phyloP scores from a whole-genome alignment of 2,329 filamentous ascomycete genomes.

The Curvularia verruculosa region DNA sequence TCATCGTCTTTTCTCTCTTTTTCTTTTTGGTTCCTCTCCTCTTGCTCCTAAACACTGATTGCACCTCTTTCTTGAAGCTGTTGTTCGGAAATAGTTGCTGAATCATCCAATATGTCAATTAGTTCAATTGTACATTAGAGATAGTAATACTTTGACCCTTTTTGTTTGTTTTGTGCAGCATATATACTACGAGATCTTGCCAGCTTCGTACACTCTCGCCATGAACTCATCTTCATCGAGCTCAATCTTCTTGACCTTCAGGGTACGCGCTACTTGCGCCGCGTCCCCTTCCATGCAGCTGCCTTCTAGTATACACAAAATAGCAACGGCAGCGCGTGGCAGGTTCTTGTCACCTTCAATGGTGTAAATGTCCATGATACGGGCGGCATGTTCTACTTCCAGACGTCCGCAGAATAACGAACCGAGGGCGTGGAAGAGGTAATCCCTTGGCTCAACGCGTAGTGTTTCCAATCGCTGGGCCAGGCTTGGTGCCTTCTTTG shows the following conservation, averaged over 20 bases:
- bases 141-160: not conserved
- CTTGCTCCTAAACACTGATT: not conserved
- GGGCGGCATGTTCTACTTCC: constrained; percentile 70
- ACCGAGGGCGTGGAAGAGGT: constrained; percentile 67
- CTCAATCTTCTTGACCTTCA: constrained; percentile 26
- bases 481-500: constrained; percentile 67
- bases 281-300: constrained; percentile 47
- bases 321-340: constrained; percentile 72
- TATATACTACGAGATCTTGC: constrained; percentile 29
- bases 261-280: constrained; percentile 23
- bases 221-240: constrained; percentile 41
- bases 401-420: constrained; percentile 67
- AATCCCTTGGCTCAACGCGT: constrained; percentile 53
- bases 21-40: not conserved
- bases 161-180: not conserved
- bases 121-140: not conserved
- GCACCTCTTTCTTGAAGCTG: not conserved
- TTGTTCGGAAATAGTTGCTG: no score
- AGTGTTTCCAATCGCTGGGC: constrained; percentile 64
- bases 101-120: not conserved
- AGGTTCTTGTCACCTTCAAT: constrained; percentile 80
- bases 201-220: constrained; percentile 43
- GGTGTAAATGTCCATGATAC: constrained; percentile 82
- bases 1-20: constrained; percentile 9
- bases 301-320: constrained; percentile 62